A percentile compares a stretch with the other conserved stretches of the same genome.
phyloP scores from a whole-genome alignment of 1,284 basidiomycete genomes.

The Inonotus obliquus region DNA sequence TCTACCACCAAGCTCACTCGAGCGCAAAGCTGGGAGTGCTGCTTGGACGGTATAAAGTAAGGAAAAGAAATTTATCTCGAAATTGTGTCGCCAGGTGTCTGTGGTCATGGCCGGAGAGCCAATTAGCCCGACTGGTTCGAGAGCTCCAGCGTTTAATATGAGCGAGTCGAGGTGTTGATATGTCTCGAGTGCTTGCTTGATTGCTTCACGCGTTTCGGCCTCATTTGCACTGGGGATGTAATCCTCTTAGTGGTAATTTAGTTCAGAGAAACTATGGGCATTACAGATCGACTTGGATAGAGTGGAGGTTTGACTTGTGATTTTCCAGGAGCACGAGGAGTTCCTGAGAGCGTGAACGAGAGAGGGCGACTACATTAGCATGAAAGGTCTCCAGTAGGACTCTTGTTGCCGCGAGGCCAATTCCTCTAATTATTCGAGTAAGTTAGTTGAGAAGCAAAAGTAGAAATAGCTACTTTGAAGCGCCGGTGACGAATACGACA shows the following conservation, averaged over 20 bases:
- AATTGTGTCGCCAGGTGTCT: conserved; percentile 57
- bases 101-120: conserved; percentile 33
- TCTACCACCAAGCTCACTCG: conserved; percentile 54
- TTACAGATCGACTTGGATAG: conserved; percentile 70
- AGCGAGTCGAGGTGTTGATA: conserved; percentile 69
- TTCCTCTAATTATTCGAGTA: conserved; percentile 48
- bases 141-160: conserved; percentile 74
- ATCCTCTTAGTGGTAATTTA: conserved; percentile 20
- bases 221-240: conserved; percentile 40
- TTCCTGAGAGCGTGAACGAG: conserved; percentile 62
- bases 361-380: conserved; percentile 70
- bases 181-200: conserved; percentile 41
- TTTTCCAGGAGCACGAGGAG: conserved; percentile 48
- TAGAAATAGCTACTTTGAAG: conserved; percentile 53
- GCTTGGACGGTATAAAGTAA: conserved; percentile 62
- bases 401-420: conserved; percentile 71
- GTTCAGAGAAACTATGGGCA: conserved; percentile 28
- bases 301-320: conserved; percentile 42
- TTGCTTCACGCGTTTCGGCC: conserved; percentile 46
- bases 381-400: conserved; percentile 58
- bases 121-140: conserved; percentile 48
- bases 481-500: conserved; percentile 69
- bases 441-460: conserved; percentile 12
- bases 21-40: conserved; percentile 62
- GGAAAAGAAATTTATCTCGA: conserved; percentile 84